Base-by-base conservation (phyloP, 1,284 basidiomycete genomes). In the Microbotryum lychnidis-dioicae region DNA sequence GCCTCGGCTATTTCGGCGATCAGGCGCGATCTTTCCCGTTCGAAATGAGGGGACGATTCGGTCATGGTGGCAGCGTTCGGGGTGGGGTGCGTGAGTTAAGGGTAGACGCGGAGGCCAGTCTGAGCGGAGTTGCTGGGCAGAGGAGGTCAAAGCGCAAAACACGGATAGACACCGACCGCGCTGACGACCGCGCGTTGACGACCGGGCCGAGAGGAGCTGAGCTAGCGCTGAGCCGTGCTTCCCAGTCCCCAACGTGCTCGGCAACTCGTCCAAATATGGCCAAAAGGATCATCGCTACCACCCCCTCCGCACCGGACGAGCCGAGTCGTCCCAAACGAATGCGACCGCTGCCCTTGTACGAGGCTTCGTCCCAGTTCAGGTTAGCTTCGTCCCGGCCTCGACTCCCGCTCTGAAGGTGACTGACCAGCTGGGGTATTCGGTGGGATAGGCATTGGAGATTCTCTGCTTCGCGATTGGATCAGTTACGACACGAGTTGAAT, bases 301-400 rank as follows among this genome's bases (percentile, higher is more conserved):
- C 31, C 7, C 8, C 31, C 10, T 31, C 31, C 37, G 37, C 37
- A 16, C 12, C 37, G 16, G 37, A 42, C 16, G 37, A 42, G 48
- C 10, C 21, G 23, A 50, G 27, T 27, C n/a, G 29, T 51, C 27
- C 48, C 20, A 18, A 21, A 50, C n/a, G 73, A n/a, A 27, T 12
- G 12, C 27, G 45, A 9, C 49, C 60, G 2, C 54, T 75, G 5
- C 71, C 74, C 8, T 73, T 91, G 7, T 94, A 89, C 72, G 84
- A 91, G 72, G 84, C 82, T 59, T 89, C 88, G 65, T 90, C 89
- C 0, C 91, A 96, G 74, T 93, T 80, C 76, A 81, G 79, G 65
- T 85, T 7, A 42, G 67, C 23, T 46, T 44, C 4, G 29, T 31
- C 31, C 31, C 31, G 31, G 7, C 31, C 31, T 31, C 31, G 31